Percentiles rank a stretch among this genome's conserved stretches.
These are phyloP conservation scores for Monilinia laxa DNA, from an alignment of 2,329 filamentous ascomycete species.

Conservation along the genomic window DNA sequence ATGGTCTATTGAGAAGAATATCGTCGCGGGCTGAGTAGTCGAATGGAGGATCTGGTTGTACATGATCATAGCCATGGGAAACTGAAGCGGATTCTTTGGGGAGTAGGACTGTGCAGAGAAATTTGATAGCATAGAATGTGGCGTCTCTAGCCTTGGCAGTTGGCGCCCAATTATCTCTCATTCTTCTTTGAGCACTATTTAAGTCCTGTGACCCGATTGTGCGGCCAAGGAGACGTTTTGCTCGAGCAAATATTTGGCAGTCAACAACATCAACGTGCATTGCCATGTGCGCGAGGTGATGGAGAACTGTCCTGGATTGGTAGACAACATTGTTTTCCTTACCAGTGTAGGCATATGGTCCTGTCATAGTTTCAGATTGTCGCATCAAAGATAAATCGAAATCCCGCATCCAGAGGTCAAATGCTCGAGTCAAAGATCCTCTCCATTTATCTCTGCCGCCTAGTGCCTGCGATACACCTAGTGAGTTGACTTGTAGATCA, in stretches of 20 bases:
- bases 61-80: conserved; percentile 27
- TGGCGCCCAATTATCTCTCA: conserved; percentile 87
- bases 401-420: conserved; percentile 90
- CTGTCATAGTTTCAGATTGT: conserved; percentile 52
- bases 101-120: conserved; percentile 80
- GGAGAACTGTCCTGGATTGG: conserved; percentile 83
- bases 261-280: conserved; percentile 98
- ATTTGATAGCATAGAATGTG: conserved; percentile 87
- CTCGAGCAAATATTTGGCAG: conserved; percentile 91
- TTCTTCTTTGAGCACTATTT: conserved; percentile 73
- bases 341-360: conserved; percentile 55
- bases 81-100: conserved; percentile 50
- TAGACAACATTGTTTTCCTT: conserved; percentile 70
- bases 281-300: conserved; percentile 94
- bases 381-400: conserved; percentile 75
- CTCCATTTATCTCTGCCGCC: conserved; percentile 92
- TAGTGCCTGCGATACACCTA: conserved; percentile 75
- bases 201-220: conserved; percentile 82
- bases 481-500: conserved; percentile 85
- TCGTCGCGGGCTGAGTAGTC: conserved; percentile 84
- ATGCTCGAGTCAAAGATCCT: conserved; percentile 77
- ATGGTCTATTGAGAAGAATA: conserved; percentile 84
- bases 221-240: conserved; percentile 79
- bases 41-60: conserved; percentile 42
- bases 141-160: conserved; percentile 86